Base-by-base conservation (phyloP, 805 yeast species). In the Danielia reshetovae region DNA sequence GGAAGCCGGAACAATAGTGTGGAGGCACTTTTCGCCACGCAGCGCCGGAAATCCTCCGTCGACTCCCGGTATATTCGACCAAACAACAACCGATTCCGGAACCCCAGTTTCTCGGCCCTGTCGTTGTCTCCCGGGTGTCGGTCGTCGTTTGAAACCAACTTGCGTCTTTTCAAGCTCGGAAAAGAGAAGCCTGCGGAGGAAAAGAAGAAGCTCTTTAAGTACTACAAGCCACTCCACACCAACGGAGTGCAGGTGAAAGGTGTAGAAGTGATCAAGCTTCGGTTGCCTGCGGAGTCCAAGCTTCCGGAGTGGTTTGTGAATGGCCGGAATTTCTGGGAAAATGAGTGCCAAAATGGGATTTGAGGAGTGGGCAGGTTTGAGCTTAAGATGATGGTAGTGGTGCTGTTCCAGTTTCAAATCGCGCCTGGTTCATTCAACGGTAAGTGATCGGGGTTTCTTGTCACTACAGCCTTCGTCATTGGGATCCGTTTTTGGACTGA, bases 251-350 rank as follows among this genome's bases (percentile, higher is more conserved):
- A 52, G 26, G 60, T 52, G 43, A 63, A 59, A 29, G 60, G 61
- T 42, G 65, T 63, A n/a, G 60, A 63, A 12, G 52, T 55, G 19
- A 59, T 74, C 25, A 62, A 60, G 44, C 51, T 78, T 35, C 63
- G 62, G 32, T 66, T 84, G 5, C 95, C 95, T 0, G 62, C 70
- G 7, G 87, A 79, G 32, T 58, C 66, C 9, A 64, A 70, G 26
- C 63, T 87, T n/a, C 95, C 95, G 0, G 62, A 54, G 2, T 87
- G 96, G 96, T 85, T 85, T 48, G 64, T 64, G 14, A 56, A 61
- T 19, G 84, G 83, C 38, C 57, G 89, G 39, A 73, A 77, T 40
- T 51, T 64, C 35, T 85, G 90, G 94, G 88, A 82, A 45, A n/a
- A n/a, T n/a, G n/a, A n/a, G n/a, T n/a, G n/a, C n/a, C n/a, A n/a